Conservation (phyloP, 805 yeast species). For the Candida maltosa region DNA sequence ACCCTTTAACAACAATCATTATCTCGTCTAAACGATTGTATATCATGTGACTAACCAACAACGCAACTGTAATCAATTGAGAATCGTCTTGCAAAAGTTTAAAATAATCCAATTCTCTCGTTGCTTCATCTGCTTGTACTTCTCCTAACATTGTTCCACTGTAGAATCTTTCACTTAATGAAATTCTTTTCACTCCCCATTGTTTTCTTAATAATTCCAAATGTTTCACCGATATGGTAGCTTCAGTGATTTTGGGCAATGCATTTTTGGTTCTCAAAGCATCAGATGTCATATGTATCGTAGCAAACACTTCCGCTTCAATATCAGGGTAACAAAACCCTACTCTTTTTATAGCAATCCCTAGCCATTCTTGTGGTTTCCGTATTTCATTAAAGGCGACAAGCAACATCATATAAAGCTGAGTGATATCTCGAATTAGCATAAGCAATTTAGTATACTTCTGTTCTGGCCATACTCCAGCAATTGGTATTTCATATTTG, state of each 20-base stretch:
- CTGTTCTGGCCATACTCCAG: conserved; percentile 30
- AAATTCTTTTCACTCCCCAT: conserved; percentile 24
- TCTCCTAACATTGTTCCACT: conserved; percentile 4
- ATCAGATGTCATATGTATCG: conserved; percentile 28
- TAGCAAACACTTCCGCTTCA: conserved; percentile 25
- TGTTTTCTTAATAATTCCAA: conserved; percentile 20
- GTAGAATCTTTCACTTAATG: conserved; percentile 24
- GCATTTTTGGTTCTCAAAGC: conserved; percentile 20
- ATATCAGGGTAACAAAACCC: conserved; percentile 29
- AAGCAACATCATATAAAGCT: conserved; percentile 22
- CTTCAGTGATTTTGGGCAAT: conserved; percentile 30
- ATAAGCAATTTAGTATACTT: conserved; percentile 21
- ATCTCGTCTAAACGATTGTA: conserved; percentile 28
- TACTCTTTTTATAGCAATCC: conserved; percentile 19
- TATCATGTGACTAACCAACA: conserved; percentile 26
- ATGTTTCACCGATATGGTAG: conserved; percentile 27
- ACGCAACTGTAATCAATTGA: conserved; percentile 22
- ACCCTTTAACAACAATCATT: conserved; percentile 23
- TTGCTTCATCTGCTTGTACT: conserved; percentile 12
- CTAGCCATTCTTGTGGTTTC: conserved; percentile 25
- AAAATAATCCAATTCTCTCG: conserved; percentile 20
- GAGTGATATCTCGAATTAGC: conserved; percentile 21
- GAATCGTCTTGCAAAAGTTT: conserved; percentile 29
- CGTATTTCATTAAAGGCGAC: conserved; percentile 21
- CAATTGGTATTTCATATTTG: conserved; percentile 24